Evolutionary conservation across 768 basidiomycete species (phyloP).

Genomic region (Mycena indigotica): DNA sequence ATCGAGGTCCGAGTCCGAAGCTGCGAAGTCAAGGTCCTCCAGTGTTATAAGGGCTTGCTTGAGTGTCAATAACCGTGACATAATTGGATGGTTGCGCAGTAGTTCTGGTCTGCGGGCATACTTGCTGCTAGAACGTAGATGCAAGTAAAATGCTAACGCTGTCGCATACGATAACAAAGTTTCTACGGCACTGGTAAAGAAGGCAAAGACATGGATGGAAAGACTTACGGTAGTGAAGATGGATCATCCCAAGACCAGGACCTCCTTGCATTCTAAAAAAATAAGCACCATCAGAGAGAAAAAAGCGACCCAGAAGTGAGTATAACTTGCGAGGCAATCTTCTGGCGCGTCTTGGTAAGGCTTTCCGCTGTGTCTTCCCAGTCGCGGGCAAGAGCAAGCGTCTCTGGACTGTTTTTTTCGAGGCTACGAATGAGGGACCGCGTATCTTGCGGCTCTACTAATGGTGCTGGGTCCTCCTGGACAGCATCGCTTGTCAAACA

Average conservation of each 20-base stretch:
- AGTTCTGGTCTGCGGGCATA: slow-evolving; percentile 62
- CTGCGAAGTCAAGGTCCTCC: slow-evolving; percentile 80
- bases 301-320: too few relatives aligned
- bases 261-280: slow-evolving; percentile 42
- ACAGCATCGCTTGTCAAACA: slow-evolving; percentile 36
- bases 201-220: neutral
- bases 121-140: slow-evolving; percentile 74
- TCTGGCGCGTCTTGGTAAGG: slow-evolving; percentile 54
- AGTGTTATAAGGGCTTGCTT: slow-evolving; percentile 81
- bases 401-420: slow-evolving; percentile 76
- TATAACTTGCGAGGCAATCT: slow-evolving; percentile 58
- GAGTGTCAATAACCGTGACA: slow-evolving; percentile 74
- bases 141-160: slow-evolving; percentile 88
- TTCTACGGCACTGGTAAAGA: slow-evolving; percentile 52
- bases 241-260: slow-evolving; percentile 66
- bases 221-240: slow-evolving; percentile 85
- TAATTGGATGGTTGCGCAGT: slow-evolving; percentile 70
- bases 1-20: slow-evolving; percentile 50
- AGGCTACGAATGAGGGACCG: slow-evolving; percentile 63
- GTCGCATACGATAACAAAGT: slow-evolving; percentile 88
- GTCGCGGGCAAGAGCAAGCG: slow-evolving; percentile 78
- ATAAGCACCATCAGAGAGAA: neutral
- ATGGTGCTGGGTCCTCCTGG: slow-evolving; percentile 38
- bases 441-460: slow-evolving; percentile 55
- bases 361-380: slow-evolving; percentile 72